These are phyloP conservation scores for Lolium multiflorum DNA, from an alignment of 176 grass and related monocot species.

Conservation along the genomic window DNA sequence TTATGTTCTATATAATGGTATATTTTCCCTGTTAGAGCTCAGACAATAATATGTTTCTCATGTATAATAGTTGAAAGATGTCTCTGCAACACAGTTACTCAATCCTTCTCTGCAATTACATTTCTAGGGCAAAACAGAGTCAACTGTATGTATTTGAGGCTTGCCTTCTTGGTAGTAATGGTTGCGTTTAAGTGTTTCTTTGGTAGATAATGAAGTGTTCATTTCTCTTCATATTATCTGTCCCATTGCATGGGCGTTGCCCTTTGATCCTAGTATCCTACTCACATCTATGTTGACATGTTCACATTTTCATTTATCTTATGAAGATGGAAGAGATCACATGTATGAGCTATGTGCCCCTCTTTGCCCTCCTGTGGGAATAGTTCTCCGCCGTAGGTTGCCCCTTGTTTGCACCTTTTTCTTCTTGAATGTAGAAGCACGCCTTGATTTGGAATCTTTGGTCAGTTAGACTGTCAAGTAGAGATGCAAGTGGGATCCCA, in stretches of 20 bases:
- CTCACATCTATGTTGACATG: conserved; percentile 11
- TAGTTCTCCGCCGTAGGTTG: not conserved
- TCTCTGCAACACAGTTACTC: not conserved
- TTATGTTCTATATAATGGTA: not conserved
- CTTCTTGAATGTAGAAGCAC: not conserved
- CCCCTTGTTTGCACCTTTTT: not conserved
- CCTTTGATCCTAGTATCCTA: conserved; percentile 7
- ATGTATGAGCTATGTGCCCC: not conserved
- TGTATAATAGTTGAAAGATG: not conserved
- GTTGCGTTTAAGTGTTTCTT: not conserved
- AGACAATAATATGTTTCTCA: not conserved
- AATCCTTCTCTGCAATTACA: not conserved
- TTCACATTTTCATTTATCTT: conserved; percentile 1
- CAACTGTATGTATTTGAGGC: not conserved
- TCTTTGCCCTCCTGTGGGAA: not conserved
- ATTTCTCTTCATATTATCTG: conserved; percentile 9
- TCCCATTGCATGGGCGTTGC: not conserved
- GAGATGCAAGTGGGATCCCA: too few relatives aligned
- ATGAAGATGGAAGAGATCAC: not conserved
- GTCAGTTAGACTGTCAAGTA: not conserved
- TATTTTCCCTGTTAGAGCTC: conserved; percentile 10
- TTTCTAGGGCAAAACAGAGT: not conserved
- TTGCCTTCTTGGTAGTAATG: not conserved
- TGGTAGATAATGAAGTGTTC: not conserved
- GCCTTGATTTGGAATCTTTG: not conserved